These are phyloP conservation scores for Symbiodinium pilosum DNA, from an alignment of 73 alveolate species.

Conservation along the genomic window DNA sequence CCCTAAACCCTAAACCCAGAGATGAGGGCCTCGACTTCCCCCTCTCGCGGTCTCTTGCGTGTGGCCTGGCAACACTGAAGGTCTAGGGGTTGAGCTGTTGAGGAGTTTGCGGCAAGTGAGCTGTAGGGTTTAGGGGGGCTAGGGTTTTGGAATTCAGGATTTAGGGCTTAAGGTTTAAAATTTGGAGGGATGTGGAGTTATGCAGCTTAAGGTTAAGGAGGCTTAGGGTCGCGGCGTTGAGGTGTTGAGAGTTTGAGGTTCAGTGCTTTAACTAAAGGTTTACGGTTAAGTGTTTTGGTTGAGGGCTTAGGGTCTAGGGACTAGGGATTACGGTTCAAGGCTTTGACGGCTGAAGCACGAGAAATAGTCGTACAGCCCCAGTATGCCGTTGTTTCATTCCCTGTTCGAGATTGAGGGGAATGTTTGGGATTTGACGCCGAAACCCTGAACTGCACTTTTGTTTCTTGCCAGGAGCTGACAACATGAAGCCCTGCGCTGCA, in stretches of 20 bases:
- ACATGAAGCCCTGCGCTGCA: too few relatives aligned
- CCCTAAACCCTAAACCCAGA: too few relatives aligned
- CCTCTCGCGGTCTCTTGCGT: too few relatives aligned
- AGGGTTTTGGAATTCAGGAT: not conserved
- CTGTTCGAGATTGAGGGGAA: too few relatives aligned
- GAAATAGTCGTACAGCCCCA: too few relatives aligned
- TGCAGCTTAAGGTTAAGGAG: not conserved
- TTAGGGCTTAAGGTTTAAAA: not conserved
- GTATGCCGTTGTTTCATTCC: not conserved
- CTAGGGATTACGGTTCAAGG: not conserved
- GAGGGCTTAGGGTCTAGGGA: not conserved
- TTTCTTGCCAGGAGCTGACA: too few relatives aligned
- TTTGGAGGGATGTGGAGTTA: not conserved
- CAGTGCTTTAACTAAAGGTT: too few relatives aligned
- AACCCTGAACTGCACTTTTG: too few relatives aligned
- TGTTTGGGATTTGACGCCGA: too few relatives aligned
- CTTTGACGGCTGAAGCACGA: not conserved
- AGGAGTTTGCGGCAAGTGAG: not conserved
- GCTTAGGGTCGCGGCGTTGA: not conserved
- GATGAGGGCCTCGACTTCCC: too few relatives aligned
- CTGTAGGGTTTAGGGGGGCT: not conserved
- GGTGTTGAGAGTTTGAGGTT: not conserved
- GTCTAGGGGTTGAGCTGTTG: not conserved
- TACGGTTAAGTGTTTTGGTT: too few relatives aligned
- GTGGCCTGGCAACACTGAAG: too few relatives aligned